Evolutionary conservation across 176 grass and related monocot genomes (phyloP), one percentile per base, ranked within the genome.

Genomic region (Poa pratensis): DNA sequence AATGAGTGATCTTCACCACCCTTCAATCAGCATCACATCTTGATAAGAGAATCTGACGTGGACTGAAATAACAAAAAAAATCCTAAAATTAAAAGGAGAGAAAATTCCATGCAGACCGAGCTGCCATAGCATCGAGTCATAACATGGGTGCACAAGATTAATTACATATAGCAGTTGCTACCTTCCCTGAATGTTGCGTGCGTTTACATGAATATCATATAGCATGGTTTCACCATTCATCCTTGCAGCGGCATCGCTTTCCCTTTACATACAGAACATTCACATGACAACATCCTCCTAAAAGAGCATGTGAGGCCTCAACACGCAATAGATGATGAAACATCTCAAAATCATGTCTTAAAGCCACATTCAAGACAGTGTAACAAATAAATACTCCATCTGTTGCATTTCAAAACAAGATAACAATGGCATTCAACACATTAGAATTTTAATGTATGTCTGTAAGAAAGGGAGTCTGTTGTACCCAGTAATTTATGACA

Each of bases 31-130:
- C 83, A 84, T 75, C 85, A 58, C 42, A 83, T 92, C 69, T 82
- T 81, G 90, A 95, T 88, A 95, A 92, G 90, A 90, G 86, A 92
- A 91, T 92, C 65, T 80, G 80, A 84, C 42, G 46, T 89, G 88
- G 86, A 86, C 23, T 82, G 76, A 88, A 92, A 90, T 82, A 86
- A 73, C 77, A 14, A 81, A 53, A 90, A 53, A 87, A 83, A 63
- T 24, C 60, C 54, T 66, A 68, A 37, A 37, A 37, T 6, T 37
- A 37, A 79, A 75, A 70, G 32, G 75, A 89, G 69, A 86, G 14
- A 20, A 87, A 75, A 74, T 74, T 79, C 73, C 58, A 84, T 0
- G 15, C 26, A 67, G 54, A 83, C 58, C 46, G 52, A 82, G 66
- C 24, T 81, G 51, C 77, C 35, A 87, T 48, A 82, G 72, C 69